Evolutionary conservation across 192 early-diverging fungal genomes (phyloP).

Genomic region (Lobosporangium transversale): DNA sequence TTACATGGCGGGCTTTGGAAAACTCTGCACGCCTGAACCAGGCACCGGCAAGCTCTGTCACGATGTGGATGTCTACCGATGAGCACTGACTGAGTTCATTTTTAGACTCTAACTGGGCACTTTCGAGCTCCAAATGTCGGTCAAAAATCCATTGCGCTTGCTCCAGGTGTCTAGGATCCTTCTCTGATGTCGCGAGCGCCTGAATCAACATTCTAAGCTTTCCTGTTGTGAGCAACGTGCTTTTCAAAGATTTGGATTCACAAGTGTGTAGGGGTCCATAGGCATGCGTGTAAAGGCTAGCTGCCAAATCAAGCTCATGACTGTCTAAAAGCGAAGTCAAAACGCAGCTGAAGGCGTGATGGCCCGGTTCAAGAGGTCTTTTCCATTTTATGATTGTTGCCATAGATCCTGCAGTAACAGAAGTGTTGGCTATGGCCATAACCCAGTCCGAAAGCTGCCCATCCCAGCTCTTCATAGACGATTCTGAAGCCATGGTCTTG

Average conservation of each 20-base stretch:
- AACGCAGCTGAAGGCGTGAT: constrained; percentile 3
- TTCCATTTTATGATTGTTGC: constrained; percentile 16
- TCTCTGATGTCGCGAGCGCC: constrained; percentile 6
- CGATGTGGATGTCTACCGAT: constrained; percentile 7
- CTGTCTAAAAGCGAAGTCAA: constrained; percentile 13
- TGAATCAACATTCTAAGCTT: constrained; percentile 17
- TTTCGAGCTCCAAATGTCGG: constrained; percentile 14
- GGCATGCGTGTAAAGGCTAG: constrained; percentile 3
- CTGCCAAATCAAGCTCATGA: constrained; percentile 27
- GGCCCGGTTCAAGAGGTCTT: not conserved
- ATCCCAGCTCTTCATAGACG: not conserved
- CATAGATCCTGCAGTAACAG: constrained; percentile 8
- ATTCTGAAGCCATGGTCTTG: not conserved
- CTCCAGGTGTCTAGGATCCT: constrained; percentile 11
- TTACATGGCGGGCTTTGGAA: not conserved
- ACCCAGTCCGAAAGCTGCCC: constrained; percentile 42
- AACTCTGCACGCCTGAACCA: constrained; percentile 39
- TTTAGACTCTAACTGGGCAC: not conserved
- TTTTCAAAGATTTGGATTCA: not conserved
- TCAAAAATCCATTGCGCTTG: constrained; percentile 40
- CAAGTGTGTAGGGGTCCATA: constrained; percentile 3
- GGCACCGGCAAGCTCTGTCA: constrained; percentile 31
- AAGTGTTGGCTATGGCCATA: constrained; percentile 13
- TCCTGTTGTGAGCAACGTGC: not conserved
- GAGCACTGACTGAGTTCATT: too few species aligned